Conservation (phyloP, 1,139 yeast species). For the Scheffersomyces illinoinensis region DNA sequence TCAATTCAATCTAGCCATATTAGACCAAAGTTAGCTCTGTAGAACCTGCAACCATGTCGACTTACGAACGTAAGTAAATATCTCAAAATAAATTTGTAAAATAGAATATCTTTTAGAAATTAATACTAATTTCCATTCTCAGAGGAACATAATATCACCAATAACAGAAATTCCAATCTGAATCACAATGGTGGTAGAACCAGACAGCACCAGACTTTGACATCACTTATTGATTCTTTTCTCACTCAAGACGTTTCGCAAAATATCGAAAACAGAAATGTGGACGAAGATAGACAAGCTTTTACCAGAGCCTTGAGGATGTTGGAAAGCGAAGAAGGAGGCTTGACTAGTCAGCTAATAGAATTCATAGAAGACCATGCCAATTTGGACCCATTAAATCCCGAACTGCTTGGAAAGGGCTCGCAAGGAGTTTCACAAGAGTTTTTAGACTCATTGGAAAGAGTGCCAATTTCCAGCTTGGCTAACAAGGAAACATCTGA, state of each 20-base stretch:
- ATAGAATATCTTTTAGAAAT: too few species aligned
- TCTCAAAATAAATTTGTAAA: neutral
- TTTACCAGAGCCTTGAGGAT: conserved; percentile 34
- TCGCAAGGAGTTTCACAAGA: conserved; percentile 64
- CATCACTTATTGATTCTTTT: conserved; percentile 37
- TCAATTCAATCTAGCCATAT: neutral
- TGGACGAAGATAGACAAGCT: conserved; percentile 16
- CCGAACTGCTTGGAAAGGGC: neutral
- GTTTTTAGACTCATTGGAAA: conserved; percentile 72
- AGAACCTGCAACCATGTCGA: conserved; percentile 26
- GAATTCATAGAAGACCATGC: conserved; percentile 21
- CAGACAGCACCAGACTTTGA: conserved; percentile 38
- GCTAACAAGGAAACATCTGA: conserved; percentile 53
- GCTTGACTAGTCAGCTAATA: conserved; percentile 30
- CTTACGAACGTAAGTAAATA: conserved; percentile 12
- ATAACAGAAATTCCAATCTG: conserved; percentile 11
- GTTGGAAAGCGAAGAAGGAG: conserved; percentile 33
- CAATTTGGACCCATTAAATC: conserved; percentile 3
- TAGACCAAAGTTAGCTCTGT: neutral
- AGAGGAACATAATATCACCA: conserved; percentile 36
- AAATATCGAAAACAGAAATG: conserved; percentile 4
- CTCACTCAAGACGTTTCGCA: conserved; percentile 19
- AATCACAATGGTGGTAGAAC: conserved; percentile 4
- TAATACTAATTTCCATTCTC: neutral
- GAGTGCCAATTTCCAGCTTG: conserved; percentile 56